Evolutionary conservation across 805 yeast species (phyloP), one percentile per base, ranked within the genome.

Genomic region (Saturnispora zaruensis): DNA sequence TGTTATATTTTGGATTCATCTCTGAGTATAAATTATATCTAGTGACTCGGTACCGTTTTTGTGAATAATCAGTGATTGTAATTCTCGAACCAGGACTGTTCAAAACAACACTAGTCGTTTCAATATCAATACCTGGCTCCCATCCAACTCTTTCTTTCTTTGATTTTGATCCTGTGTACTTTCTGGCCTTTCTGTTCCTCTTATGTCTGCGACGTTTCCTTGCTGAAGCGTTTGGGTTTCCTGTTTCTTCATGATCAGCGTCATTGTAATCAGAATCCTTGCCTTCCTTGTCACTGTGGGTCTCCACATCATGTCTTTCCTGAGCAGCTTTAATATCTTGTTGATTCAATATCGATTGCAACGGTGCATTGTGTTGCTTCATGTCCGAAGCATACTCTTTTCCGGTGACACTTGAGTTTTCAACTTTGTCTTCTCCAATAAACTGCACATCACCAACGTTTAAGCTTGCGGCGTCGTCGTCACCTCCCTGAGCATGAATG

Each of bases 71-170:
- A 0, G 79, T 72, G 5, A 79, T 63, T 0, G 81, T 76, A 6
- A 78, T 68, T 1, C 74, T 68, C 0, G 83, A 77, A 0, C 82
- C 82, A 3, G 75, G 68, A 1, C 79, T 67, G 13, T 70, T 69
- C n/a, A 78, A 59, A 7, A 75, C 68, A 5, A 79, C 81, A 21
- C 67, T 71, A 1, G 81, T 78, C 0, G 75, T 74, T 7, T 69
- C 60, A 32, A 76, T 67, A 56, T 79, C 76, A 25, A 78, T 70
- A 18, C 84, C 84, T 0, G 84, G 84, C 56, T 79, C 84, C 76
- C 79, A 75, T 23, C 74, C 78, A 4, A 77, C 70, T 44, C 75
- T 58, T 45, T 65, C 68, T 38, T 72, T 65, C 18, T 71, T 70
- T 24, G 64, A 61, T 9, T 66, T 62, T n/a, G 72, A 61, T 5